phyloP scores from a whole-genome alignment of 352 stramenopile species.

The Pythium myriotylum region DNA sequence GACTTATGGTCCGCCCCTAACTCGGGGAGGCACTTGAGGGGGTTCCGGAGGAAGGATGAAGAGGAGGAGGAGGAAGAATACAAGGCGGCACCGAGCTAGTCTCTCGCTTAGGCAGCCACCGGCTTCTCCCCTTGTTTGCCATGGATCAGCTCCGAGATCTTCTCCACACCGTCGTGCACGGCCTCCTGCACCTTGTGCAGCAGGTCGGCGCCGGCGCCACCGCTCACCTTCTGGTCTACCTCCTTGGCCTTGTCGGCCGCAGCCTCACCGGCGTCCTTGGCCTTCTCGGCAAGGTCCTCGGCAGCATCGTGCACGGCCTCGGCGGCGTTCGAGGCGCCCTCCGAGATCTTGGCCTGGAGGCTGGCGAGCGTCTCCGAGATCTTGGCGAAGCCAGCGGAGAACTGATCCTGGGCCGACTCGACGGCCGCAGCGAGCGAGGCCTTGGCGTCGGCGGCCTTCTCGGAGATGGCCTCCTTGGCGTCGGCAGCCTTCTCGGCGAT shows the following conservation, averaged over 20 bases:
- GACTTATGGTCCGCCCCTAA: no score
- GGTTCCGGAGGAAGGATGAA: no score
- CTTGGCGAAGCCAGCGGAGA: slow-evolving; percentile 54
- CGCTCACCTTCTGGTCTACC: slow-evolving; percentile 66
- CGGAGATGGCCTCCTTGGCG: slow-evolving; percentile 45
- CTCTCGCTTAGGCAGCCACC: not conserved
- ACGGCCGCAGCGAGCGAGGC: slow-evolving; percentile 51
- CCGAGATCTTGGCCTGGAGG: slow-evolving; percentile 31
- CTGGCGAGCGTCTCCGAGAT: slow-evolving; percentile 55
- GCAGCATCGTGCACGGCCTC: slow-evolving; percentile 40
- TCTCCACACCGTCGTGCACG: slow-evolving; percentile 53
- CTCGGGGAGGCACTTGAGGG: no score
- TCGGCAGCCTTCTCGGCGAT: slow-evolving; percentile 33
- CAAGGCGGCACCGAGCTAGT: no score
- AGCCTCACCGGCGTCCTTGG: slow-evolving; percentile 47
- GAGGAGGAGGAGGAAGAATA: no score
- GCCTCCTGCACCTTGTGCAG: slow-evolving; percentile 42
- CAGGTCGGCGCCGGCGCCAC: slow-evolving; percentile 52
- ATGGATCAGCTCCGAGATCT: slow-evolving; percentile 64
- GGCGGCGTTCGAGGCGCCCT: slow-evolving; percentile 26
- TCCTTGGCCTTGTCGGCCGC: slow-evolving; percentile 52
- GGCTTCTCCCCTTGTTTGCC: slow-evolving; percentile 50
- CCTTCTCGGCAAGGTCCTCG: slow-evolving; percentile 46
- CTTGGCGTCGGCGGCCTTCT: slow-evolving; percentile 45
- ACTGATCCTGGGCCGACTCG: slow-evolving; percentile 49